These are phyloP conservation scores for Fusarium sp. DNA, from an alignment of 2,329 filamentous ascomycete genomes.

Conservation along the genomic window DNA sequence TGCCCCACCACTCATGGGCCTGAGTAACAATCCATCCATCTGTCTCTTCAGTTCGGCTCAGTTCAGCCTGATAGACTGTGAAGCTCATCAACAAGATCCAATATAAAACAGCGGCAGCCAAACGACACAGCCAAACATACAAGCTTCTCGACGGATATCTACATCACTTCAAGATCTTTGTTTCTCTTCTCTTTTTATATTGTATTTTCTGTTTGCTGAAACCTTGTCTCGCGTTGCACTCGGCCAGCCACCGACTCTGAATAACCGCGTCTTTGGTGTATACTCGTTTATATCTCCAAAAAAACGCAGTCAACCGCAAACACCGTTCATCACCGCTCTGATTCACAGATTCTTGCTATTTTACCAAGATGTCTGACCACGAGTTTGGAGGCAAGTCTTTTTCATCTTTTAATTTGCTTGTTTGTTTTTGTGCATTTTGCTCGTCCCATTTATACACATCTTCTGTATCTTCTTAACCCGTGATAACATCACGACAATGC, in stretches of 20 bases:
- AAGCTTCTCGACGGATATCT: background rate
- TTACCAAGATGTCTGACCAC: slow-evolving; percentile 70
- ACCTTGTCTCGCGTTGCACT: slow-evolving; percentile 19
- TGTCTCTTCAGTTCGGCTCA: slow-evolving; percentile 36
- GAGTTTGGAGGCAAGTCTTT: slow-evolving; percentile 70
- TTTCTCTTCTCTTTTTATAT: background rate
- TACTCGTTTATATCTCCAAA: slow-evolving; percentile 8
- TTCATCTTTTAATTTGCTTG: slow-evolving; percentile 16
- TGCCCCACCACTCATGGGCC: slow-evolving; percentile 49
- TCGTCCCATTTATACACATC: background rate
- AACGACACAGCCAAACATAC: slow-evolving; percentile 18
- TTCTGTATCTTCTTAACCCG: slow-evolving; percentile 3
- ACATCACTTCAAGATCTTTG: background rate
- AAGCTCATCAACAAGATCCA: slow-evolving; percentile 25
- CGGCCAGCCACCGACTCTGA: slow-evolving; percentile 20
- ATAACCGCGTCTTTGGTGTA: slow-evolving; percentile 33
- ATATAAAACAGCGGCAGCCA: slow-evolving; percentile 13
- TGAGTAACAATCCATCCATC: slow-evolving; percentile 45
- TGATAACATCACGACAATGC: slow-evolving; percentile 25
- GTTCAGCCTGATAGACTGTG: slow-evolving; percentile 14
- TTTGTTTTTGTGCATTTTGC: slow-evolving; percentile 1
- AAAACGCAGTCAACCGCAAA: slow-evolving; percentile 20
- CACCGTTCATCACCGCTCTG: slow-evolving; percentile 4
- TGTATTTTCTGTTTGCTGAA: background rate
- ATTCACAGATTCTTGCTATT: slow-evolving; percentile 8